A percentile compares a stretch with the other conserved stretches of the same genome.
phyloP scores from a whole-genome alignment of 2,329 filamentous ascomycete species.

The Penicillium paneum region DNA sequence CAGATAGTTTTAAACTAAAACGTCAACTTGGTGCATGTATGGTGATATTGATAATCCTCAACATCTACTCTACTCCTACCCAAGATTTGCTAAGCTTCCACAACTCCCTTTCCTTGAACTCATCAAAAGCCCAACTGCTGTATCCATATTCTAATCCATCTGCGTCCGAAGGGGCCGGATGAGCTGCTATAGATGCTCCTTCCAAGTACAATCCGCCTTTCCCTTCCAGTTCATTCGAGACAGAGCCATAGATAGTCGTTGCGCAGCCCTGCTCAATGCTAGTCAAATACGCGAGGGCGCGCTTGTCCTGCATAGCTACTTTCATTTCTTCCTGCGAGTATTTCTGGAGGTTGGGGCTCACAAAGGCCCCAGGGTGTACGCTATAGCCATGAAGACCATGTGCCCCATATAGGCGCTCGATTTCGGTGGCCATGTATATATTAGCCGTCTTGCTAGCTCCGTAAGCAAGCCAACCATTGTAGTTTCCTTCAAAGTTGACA shows the following conservation, averaged over 20 bases:
- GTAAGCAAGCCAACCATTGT: constrained; percentile 1
- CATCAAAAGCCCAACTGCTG: neutral
- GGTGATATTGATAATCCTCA: neutral
- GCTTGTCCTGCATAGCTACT: neutral
- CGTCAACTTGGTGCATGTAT: no score
- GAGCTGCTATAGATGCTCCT: neutral
- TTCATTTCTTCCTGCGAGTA: neutral
- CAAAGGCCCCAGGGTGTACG: neutral
- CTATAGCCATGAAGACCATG: neutral
- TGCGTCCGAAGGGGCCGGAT: no score
- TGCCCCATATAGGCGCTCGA: neutral
- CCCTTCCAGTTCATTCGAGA: neutral
- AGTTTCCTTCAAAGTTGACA: constrained; percentile 18
- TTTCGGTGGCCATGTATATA: constrained; percentile 27
- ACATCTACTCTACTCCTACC: neutral
- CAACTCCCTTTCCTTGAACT: neutral
- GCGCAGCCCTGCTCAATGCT: neutral
- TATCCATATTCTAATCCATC: neutral
- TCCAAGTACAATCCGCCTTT: neutral
- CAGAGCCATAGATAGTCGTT: neutral
- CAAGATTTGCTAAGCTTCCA: neutral
- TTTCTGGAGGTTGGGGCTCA: neutral
- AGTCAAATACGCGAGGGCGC: neutral
- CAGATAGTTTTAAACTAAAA: no score
- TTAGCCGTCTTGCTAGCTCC: constrained; percentile 51